Base-by-base conservation (phyloP, 208 protist genomes). In the Leishmania arabica region DNA sequence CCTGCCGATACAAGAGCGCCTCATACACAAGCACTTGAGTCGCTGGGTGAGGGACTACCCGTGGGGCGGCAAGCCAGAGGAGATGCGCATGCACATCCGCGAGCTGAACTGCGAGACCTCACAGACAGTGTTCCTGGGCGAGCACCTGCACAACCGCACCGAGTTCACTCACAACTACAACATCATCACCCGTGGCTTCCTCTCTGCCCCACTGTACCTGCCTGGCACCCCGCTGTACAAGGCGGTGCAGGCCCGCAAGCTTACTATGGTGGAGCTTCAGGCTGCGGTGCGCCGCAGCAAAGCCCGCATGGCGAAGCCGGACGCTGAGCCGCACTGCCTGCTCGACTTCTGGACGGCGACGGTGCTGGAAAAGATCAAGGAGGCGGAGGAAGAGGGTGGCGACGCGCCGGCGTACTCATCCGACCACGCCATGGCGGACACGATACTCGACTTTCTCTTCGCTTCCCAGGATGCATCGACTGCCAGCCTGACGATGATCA, bases 401-500 rank as follows among this genome's bases (percentile, higher is more conserved):
- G 89, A 95, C 76, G 79, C 93, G 62, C 93, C 93, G 47, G 76
- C 87, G 17, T 96, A 95, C 88, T 77, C 94, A 51, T 74, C 79
- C 0, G 91, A 98, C 86, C 86, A 98, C 81, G 93, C 91, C 68
- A 97, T 98, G 84, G 96, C 96, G 1, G 94, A 95, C 80, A 96
- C 91, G 40, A 93, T 98, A 73, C 87, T 99, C 17, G 93, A 97
- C 86, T 99, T 99, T 79, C 89, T 99, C 73, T 99, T 99, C 86
- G 97, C 97, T 42, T 97, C 93, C n/a, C 95, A 98, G 86, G 94
- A 94, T 49, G 94, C 90, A 47, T 94, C 90, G 34, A 96, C 93
- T 13, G 93, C 96, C 9, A 92, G 97, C 58, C 80, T 97, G 71
- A 98, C 94, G 70, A 93, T 95, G 84, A 93, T 97, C 81, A 90